phyloP scores from a whole-genome alignment of 202 grass and related monocot species.

The Alloteropsis angusta region DNA sequence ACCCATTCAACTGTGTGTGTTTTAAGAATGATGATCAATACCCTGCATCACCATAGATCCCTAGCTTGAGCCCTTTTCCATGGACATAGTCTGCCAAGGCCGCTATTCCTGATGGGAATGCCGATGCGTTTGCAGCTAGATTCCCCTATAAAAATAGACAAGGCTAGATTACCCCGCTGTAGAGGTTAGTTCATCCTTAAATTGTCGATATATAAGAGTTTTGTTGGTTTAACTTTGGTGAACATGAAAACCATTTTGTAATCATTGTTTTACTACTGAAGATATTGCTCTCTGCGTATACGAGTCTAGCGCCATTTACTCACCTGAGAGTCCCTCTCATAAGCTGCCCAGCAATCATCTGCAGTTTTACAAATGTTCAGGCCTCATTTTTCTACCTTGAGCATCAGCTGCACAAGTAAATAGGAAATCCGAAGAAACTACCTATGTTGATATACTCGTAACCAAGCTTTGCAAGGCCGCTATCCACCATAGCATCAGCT shows the following conservation, averaged over 20 bases:
- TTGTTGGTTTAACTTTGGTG: not conserved
- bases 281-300: not conserved
- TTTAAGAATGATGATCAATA: not conserved
- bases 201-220: not conserved
- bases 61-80: conserved; percentile 48
- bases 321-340: conserved; percentile 44
- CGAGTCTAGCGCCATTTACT: not conserved
- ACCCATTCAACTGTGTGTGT: not conserved
- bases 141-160: conserved; percentile 29
- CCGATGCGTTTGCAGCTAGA: conserved; percentile 36
- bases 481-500: conserved; percentile 19
- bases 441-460: conserved; percentile 17
- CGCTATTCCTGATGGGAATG: conserved; percentile 46
- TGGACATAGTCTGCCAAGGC: conserved; percentile 53
- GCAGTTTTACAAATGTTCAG: not conserved
- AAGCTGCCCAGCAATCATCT: conserved; percentile 56
- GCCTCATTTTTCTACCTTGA: not conserved
- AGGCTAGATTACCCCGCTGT: not conserved
- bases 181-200: not conserved
- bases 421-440: not conserved
- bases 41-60: conserved; percentile 55
- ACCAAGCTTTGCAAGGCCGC: conserved; percentile 8
- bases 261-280: not conserved
- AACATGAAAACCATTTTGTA: not conserved
- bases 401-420: not conserved